phyloP scores from a whole-genome alignment of 371 early-diverging fungal species.

The Mucor piriformis region DNA sequence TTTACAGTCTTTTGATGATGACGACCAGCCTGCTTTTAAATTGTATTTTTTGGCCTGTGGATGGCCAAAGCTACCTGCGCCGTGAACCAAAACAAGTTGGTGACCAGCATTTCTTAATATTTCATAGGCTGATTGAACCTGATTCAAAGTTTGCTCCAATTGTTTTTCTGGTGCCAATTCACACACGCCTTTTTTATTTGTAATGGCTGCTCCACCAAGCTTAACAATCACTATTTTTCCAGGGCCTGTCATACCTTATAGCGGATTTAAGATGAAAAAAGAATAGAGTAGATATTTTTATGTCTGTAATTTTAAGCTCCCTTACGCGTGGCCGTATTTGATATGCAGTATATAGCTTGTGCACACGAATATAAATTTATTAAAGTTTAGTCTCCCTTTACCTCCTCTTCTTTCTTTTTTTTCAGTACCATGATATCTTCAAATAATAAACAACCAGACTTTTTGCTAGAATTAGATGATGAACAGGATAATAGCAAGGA shows the following conservation, averaged over 20 bases:
- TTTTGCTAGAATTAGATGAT: constrained; percentile 13
- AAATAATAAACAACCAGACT: not conserved
- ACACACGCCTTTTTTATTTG: constrained; percentile 42
- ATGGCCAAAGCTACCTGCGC: constrained; percentile 57
- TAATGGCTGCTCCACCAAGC: constrained; percentile 53
- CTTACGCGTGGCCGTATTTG: no score
- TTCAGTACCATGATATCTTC: constrained; percentile 2
- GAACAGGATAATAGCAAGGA: not conserved
- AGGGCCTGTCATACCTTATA: not conserved
- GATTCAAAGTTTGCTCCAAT: constrained; percentile 23
- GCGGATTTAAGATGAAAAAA: not conserved
- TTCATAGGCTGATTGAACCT: constrained; percentile 32
- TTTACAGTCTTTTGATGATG: not conserved
- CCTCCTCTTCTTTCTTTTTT: not conserved
- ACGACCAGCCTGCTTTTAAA: constrained; percentile 42
- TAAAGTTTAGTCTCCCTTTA: not conserved
- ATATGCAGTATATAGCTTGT: not conserved
- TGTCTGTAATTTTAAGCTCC: no score
- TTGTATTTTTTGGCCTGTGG: constrained; percentile 45
- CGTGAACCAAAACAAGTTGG: constrained; percentile 44
- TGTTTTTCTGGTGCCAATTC: constrained; percentile 23
- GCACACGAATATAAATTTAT: not conserved
- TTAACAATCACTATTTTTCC: constrained; percentile 43
- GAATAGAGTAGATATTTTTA: not conserved
- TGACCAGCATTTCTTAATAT: constrained; percentile 22